These are phyloP conservation scores for Phyllosticta capitalensis DNA, from an alignment of 2,329 filamentous ascomycete genomes.

Conservation along the genomic window DNA sequence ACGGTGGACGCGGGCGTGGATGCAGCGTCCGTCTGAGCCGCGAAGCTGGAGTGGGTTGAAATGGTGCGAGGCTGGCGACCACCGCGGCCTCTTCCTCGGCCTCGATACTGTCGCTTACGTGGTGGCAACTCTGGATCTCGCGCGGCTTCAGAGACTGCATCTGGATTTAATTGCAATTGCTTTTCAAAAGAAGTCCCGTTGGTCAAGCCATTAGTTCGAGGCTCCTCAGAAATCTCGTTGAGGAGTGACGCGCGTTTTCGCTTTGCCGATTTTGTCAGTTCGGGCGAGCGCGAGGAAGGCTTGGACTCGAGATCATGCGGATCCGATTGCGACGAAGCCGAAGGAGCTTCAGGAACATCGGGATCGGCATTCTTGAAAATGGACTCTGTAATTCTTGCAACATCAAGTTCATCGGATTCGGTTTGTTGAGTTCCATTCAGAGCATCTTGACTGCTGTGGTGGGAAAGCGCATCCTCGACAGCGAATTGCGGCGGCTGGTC, in stretches of 20 bases:
- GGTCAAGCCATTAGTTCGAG: constrained; percentile 2
- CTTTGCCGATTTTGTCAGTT: constrained; percentile 9
- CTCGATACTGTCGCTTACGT: constrained; percentile 4
- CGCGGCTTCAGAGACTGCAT: not conserved
- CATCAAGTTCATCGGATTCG: constrained; percentile 7
- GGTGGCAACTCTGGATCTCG: constrained; percentile 3
- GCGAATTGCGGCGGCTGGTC: not conserved
- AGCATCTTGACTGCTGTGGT: not conserved
- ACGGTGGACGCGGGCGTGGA: constrained; percentile 22
- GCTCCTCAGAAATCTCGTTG: not conserved
- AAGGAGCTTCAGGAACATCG: constrained; percentile 6
- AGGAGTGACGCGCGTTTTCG: constrained; percentile 4
- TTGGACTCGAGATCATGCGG: constrained; percentile 7
- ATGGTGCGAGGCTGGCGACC: constrained; percentile 2
- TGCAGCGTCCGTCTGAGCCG: constrained; percentile 3
- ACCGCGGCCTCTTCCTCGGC: constrained; percentile 8
- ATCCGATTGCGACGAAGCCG: constrained; percentile 7
- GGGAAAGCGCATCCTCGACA: not conserved
- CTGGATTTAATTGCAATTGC: not conserved
- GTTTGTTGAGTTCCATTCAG: not conserved
- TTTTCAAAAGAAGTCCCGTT: not conserved
- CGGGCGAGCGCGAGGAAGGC: not conserved
- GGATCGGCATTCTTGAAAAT: not conserved
- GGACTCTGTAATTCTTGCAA: not conserved
- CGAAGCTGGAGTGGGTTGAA: constrained; percentile 7